These are phyloP conservation scores for Fabrea salina DNA, from an alignment of 169 alveolate genomes.

Conservation along the genomic window DNA sequence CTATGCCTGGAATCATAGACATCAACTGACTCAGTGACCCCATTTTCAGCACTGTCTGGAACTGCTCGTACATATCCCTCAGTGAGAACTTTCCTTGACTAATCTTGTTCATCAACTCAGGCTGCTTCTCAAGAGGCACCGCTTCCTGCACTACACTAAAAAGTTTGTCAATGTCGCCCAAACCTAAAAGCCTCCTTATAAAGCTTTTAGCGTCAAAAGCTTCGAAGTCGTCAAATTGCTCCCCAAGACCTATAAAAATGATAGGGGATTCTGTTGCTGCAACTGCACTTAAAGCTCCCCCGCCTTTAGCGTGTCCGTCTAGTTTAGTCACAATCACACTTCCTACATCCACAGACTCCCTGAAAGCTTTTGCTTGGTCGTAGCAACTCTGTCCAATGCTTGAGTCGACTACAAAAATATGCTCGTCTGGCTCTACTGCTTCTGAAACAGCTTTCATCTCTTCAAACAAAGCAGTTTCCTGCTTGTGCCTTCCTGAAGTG, in stretches of 20 bases:
- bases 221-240: constrained; percentile 98
- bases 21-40: constrained; percentile 94
- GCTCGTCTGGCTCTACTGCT: constrained; percentile 25
- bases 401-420: constrained; percentile 22
- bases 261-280: constrained; percentile 95
- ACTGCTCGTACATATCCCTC: constrained; percentile 97
- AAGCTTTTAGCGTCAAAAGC: constrained; percentile 96
- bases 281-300: constrained; percentile 99
- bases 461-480: constrained; percentile 97
- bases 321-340: constrained; percentile 98
- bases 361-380: constrained; percentile 98
- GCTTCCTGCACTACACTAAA: constrained; percentile 95
- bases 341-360: constrained; percentile 96
- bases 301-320: constrained; percentile 99
- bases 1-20: constrained; percentile 95
- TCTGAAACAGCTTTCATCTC: constrained; percentile 97
- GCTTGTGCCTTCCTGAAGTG: constrained; percentile 99
- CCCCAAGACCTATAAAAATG: constrained; percentile 97
- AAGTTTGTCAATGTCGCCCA: constrained; percentile 97
- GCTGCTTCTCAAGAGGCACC: constrained; percentile 91
- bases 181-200: constrained; percentile 95
- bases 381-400: constrained; percentile 31
- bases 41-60: constrained; percentile 92
- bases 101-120: constrained; percentile 92
- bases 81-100: constrained; percentile 93